Percentiles rank a stretch among this genome's conserved stretches.
Evolutionary conservation across 331 rosid species (phyloP).

Genomic region (Rhamnella rubrinervis): DNA sequence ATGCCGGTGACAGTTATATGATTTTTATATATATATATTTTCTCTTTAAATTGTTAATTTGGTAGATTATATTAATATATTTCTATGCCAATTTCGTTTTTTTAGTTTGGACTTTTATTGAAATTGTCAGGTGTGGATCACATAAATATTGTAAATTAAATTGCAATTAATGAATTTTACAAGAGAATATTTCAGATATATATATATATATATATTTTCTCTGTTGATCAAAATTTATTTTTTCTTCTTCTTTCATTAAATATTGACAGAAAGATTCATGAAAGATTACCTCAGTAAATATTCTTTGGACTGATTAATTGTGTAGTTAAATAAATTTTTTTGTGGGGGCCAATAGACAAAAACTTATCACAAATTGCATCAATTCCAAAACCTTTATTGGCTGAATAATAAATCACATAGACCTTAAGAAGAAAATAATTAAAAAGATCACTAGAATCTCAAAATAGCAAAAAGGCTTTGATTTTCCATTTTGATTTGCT

Average conservation of each 20-base stretch:
- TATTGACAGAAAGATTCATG: no score
- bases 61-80: background rate
- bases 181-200: background rate
- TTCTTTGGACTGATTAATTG: no score
- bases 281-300: no score
- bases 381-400: no score
- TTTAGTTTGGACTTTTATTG: conserved; percentile 6
- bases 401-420: no score
- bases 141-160: conserved; percentile 18
- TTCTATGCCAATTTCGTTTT: background rate
- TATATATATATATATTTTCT: background rate
- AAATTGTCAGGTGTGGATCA: conserved; percentile 3
- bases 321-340: no score
- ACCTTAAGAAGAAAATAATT: no score
- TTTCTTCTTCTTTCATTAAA: background rate
- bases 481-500: no score
- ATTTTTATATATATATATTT: background rate
- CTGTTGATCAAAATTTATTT: background rate
- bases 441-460: no score
- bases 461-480: no score
- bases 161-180: background rate
- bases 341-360: no score
- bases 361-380: no score
- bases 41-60: background rate
- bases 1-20: conserved; percentile 32